Base-by-base conservation (phyloP, 2,329 filamentous ascomycete species). In the Paecilomyces dactylethromorphus region DNA sequence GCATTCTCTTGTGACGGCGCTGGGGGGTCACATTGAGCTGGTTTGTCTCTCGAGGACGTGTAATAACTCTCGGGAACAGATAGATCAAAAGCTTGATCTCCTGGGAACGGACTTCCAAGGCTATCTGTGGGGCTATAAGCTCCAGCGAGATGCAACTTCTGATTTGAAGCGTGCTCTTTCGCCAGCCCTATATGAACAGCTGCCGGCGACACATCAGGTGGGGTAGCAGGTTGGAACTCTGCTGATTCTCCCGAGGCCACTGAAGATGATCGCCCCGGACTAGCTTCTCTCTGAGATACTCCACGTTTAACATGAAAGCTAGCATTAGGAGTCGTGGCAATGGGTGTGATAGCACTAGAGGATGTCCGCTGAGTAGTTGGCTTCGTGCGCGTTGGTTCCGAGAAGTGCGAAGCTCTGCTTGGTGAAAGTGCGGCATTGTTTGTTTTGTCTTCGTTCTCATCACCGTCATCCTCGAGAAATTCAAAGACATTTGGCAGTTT, bases 401-500 rank as follows among this genome's bases (percentile, higher is more conserved):
- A 18, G 51, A 29, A 39, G 55, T 57, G 26, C 26, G 56, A 31
- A 31, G 18, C 18, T 18, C 49, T 33, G 21, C 32, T 15, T 49
- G 49, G 15, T 59, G 57, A 26, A 59, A 56, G 18, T 18, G 15
- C n/a, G 8, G 39, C 18, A 18, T 45, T 45, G 3, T 18, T 18
- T 45, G n/a, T 6, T n/a, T 45, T 18, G 6, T n/a, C 15, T 18
- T 10, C 39, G 15, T 45, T n/a, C n/a, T 18, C 39, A 18, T 61
- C 32, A 51, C 59, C 57, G 10, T 61, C 55, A 3, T 70, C 63
- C 21, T 76, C 72, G 6, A 77, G 65, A 53, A 72, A 77, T 52
- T 76, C 69, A 62, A 77, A 77, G 8, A 77, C 74, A 63, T 76
- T 70, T 3, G 73, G 73, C 13, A 64, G 54, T 45, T 7, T 33